A percentile compares a stretch with the other conserved stretches of the same genome.
Conservation (phyloP, 176 grass and related monocot species). For the Aegilops longissima region DNA sequence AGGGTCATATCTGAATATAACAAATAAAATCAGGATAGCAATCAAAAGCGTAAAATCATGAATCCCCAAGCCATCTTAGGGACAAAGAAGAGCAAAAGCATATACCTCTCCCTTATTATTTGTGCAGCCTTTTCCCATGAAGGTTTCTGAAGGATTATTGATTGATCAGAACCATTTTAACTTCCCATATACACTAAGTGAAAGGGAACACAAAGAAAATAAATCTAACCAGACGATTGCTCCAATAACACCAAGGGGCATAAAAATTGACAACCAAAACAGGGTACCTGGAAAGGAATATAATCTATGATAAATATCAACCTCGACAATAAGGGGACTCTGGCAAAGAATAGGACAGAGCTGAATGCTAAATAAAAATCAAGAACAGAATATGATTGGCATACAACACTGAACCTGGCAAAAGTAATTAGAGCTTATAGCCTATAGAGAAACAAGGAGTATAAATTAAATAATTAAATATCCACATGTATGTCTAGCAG, state of each 20-base stretch:
- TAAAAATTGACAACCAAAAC: conserved; percentile 95
- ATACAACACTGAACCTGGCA: background rate
- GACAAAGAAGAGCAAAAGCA: conserved; percentile 24
- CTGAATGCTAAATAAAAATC: background rate
- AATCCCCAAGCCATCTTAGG: background rate
- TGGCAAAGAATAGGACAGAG: background rate
- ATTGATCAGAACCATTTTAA: conserved; percentile 25
- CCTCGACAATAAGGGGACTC: background rate
- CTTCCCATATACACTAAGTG: background rate
- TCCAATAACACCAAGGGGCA: conserved; percentile 99
- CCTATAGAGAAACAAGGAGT: background rate
- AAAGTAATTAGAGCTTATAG: conserved; percentile 1
- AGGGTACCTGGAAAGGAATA: conserved; percentile 62
- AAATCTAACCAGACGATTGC: conserved; percentile 85
- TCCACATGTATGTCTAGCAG: conserved; percentile 9
- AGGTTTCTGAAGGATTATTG: conserved; percentile 72
- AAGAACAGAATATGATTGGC: conserved; percentile 18
- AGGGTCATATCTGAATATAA: conserved; percentile 82
- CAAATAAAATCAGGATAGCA: background rate
- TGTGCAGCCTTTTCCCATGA: conserved; percentile 91
- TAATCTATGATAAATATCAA: background rate
- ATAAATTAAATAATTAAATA: background rate
- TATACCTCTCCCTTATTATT: conserved; percentile 90
- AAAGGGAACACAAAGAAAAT: conserved; percentile 10
- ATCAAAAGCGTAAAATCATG: conserved; percentile 3